Conservation (phyloP, 352 stramenopile species). For the Globisporangium rhizosaccharum region DNA sequence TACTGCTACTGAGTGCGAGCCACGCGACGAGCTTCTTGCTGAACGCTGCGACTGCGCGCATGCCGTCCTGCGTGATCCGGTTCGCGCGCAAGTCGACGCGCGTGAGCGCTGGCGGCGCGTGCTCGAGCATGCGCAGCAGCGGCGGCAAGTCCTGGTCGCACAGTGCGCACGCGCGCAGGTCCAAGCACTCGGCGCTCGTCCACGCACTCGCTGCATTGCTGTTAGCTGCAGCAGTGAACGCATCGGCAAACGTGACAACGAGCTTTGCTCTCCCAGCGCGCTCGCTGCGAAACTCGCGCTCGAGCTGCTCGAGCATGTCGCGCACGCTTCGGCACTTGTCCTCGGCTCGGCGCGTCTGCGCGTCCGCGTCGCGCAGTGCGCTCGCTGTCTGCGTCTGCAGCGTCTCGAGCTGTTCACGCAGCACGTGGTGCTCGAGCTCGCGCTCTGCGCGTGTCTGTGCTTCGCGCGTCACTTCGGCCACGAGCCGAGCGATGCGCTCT, state of each 20-base stretch:
- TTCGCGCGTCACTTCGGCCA: conserved; percentile 45
- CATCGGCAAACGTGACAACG: conserved; percentile 26
- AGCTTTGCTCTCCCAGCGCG: conserved; percentile 47
- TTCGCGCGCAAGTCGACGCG: conserved; percentile 58
- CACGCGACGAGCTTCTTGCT: conserved; percentile 10
- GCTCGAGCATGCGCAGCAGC: conserved; percentile 37
- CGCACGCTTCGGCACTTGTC: conserved; percentile 24
- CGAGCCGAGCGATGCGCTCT: conserved; percentile 46
- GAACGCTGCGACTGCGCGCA: conserved; percentile 31
- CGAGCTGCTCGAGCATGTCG: conserved; percentile 29
- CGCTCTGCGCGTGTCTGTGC: conserved; percentile 38
- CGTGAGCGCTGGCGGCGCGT: conserved; percentile 14
- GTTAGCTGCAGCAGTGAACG: conserved; percentile 12
- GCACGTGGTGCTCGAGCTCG: conserved; percentile 39
- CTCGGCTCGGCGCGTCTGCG: conserved; percentile 29
- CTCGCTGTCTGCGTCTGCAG: conserved; percentile 32
- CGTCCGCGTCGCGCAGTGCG: conserved; percentile 27
- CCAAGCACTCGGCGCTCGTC: conserved; percentile 18
- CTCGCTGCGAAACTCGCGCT: conserved; percentile 31
- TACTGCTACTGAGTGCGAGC: neutral
- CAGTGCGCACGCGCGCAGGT: conserved; percentile 50
- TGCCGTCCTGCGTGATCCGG: conserved; percentile 46
- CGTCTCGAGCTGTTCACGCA: conserved; percentile 38
- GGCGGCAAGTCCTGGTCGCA: conserved; percentile 39
- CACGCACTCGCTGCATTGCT: conserved; percentile 2